Conservation (phyloP, 139 green algal genomes). For the Tetratostichococcus sp. region DNA sequence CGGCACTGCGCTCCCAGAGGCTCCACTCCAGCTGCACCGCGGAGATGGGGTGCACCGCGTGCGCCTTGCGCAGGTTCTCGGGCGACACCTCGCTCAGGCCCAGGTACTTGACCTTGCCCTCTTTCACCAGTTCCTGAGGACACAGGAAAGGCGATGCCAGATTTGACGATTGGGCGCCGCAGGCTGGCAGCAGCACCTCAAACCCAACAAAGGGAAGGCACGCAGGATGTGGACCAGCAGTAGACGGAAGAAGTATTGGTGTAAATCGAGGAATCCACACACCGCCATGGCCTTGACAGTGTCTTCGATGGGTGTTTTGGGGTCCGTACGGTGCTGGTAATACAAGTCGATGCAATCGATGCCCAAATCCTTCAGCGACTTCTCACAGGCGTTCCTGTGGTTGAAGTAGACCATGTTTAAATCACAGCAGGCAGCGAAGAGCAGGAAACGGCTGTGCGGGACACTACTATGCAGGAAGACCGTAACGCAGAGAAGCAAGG, state of each 20-base stretch:
- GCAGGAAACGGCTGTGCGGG: too few species aligned
- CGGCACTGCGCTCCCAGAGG: slow-evolving; percentile 53
- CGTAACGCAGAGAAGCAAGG: too few species aligned
- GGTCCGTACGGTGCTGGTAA: slow-evolving; percentile 26
- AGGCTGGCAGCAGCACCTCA: too few species aligned
- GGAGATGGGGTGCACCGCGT: slow-evolving; percentile 52
- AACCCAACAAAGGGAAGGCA: too few species aligned
- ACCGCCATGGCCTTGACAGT: background rate
- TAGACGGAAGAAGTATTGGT: too few species aligned
- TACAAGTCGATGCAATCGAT: slow-evolving; percentile 37
- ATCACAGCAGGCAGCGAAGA: too few species aligned
- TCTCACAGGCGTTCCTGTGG: slow-evolving; percentile 18
- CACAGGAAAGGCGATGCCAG: too few species aligned
- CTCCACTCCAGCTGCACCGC: slow-evolving; percentile 58
- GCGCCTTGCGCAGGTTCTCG: slow-evolving; percentile 47
- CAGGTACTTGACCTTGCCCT: slow-evolving; percentile 65
- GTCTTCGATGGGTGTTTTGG: background rate
- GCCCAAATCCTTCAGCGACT: slow-evolving; percentile 26
- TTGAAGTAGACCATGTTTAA: background rate
- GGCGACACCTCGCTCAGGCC: slow-evolving; percentile 52
- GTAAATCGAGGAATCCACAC: too few species aligned
- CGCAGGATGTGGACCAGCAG: too few species aligned
- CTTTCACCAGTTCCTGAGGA: slow-evolving; percentile 36
- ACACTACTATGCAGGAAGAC: background rate
- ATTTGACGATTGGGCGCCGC: too few species aligned